Conservation (phyloP, 2,329 filamentous ascomycete species). For the Phyllosticta citrichinensis region DNA sequence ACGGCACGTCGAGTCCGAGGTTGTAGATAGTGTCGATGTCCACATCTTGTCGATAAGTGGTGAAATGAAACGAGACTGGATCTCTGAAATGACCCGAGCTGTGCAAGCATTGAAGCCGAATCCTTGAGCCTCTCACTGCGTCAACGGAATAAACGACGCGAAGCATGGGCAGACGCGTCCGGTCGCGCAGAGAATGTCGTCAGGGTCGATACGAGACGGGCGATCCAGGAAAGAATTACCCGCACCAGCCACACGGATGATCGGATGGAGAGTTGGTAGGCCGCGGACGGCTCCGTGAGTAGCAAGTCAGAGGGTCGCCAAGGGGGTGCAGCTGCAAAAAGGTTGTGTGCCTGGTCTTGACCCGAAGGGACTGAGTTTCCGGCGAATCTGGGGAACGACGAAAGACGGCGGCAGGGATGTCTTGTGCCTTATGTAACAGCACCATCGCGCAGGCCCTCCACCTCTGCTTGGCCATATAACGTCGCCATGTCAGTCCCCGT, state of each 20-base stretch:
- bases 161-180: not conserved
- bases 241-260: not conserved
- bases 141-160: not conserved
- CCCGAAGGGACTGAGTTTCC: not conserved
- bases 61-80: too few relatives aligned
- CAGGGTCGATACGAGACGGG: not conserved
- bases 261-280: not conserved
- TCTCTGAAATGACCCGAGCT: not conserved
- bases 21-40: not conserved
- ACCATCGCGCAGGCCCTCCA: not conserved
- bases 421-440: not conserved
- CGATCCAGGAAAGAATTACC: not conserved
- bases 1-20: constrained; percentile 9
- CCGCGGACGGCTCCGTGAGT: not conserved
- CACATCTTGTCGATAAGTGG: too few relatives aligned
- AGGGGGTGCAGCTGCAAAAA: not conserved
- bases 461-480: not conserved
- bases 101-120: not conserved
- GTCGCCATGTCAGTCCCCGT: not conserved
- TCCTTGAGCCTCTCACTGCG: too few relatives aligned
- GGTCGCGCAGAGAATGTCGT: not conserved
- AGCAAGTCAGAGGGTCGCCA: not conserved
- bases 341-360: not conserved
- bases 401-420: too few relatives aligned
- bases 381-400: not conserved